These are phyloP conservation scores for Scytalidium lignicola DNA, from an alignment of 2,329 filamentous ascomycete species.

Conservation along the genomic window DNA sequence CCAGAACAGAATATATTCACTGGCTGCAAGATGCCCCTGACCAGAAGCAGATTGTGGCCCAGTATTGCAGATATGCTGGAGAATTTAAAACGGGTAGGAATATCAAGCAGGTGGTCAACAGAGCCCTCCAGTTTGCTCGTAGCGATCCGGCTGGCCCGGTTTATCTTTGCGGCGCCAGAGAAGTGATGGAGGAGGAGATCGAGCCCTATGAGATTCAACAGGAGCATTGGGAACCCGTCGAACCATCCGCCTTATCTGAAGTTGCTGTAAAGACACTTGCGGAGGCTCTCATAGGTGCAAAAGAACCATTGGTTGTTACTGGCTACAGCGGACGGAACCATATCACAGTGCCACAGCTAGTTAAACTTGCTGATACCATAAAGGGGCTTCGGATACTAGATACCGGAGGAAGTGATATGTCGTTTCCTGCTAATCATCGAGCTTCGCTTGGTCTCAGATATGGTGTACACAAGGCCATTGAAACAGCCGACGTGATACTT, in stretches of 20 bases:
- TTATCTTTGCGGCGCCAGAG: conserved; percentile 61
- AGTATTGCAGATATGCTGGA: conserved; percentile 67
- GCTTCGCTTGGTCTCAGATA: conserved; percentile 67
- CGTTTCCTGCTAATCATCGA: conserved; percentile 67
- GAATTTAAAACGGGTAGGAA: conserved; percentile 70
- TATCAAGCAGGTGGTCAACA: conserved; percentile 70
- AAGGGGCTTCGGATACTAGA: conserved; percentile 68
- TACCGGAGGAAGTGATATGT: conserved; percentile 75
- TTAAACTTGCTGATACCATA: conserved; percentile 61
- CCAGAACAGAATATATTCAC: conserved; percentile 70
- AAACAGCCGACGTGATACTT: conserved; percentile 75
- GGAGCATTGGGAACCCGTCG: conserved; percentile 55
- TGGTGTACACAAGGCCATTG: conserved; percentile 68
- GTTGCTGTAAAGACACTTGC: conserved; percentile 54
- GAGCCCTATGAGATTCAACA: conserved; percentile 54
- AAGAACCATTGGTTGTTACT: conserved; percentile 64
- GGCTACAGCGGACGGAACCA: conserved; percentile 70
- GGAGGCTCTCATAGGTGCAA: conserved; percentile 52
- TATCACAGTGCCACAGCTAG: conserved; percentile 52
- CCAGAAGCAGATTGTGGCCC: conserved; percentile 66
- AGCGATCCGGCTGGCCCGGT: conserved; percentile 65
- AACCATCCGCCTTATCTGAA: conserved; percentile 49
- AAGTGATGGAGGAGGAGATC: conserved; percentile 68
- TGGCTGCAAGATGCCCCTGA: conserved; percentile 76
- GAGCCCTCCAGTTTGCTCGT: conserved; percentile 66